Evolutionary conservation across 306 rosid species (phyloP), one percentile per base, ranked within the genome.

Genomic region (Cucurbita moschata): DNA sequence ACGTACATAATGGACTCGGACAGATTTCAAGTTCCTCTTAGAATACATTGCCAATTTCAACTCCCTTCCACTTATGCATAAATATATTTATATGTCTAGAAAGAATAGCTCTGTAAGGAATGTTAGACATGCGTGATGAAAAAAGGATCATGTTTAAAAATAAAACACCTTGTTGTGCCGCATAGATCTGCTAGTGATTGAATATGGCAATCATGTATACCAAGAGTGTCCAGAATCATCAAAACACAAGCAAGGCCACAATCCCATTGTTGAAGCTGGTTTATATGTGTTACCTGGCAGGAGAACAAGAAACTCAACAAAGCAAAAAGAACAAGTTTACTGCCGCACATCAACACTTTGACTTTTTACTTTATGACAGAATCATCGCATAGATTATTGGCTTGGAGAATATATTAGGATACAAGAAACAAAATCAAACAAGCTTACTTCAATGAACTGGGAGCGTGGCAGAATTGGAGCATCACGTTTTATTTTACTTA

Each of bases 161-260:
- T 64, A 75, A 70, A 74, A 70, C 52, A 94, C 99, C 97, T 91
- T 42, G 79, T 88, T 65, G 97, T 87, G 91, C 79, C 5, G 86
- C 99, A 94, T 18, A 87, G 76, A 43, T 83, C 88, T 60, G 84
- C 88, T 79, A 94, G 80, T 39, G 85, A 79, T 79, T 89, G 84
- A 75, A 94, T 83, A 77, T 81, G 30, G 13, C 75, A 81, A 76
- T 78, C 72, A 65, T 85, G 81, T 75, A 83, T 82, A 65, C 97
- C 92, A 76, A 91, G 51, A 44, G 88, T 84, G 77, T 80, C 64
- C 80, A 94, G 77, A 79, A 88, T 92, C 97, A 94, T 94, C 80
- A 82, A 62, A 74, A 88, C 86, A 59, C 99, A 94, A 76, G 99
- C 99, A 40, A 94, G 96, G 78, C 99, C 99, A 71, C 99, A 94